phyloP scores from a whole-genome alignment of 1,284 basidiomycete species.

The Papiliotrema flavescens region DNA sequence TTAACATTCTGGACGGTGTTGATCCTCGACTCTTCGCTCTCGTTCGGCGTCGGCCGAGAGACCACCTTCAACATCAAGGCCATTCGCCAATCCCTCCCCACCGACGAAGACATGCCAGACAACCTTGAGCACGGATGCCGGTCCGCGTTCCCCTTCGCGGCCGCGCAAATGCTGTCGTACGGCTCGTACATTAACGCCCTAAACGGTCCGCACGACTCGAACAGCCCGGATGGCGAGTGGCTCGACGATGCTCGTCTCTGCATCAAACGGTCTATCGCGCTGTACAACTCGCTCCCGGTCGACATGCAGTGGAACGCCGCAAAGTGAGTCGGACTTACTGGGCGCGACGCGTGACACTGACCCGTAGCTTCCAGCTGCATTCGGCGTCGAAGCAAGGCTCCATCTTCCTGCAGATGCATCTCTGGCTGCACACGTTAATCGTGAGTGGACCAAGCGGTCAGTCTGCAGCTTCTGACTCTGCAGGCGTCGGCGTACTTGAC shows the following conservation, averaged over 20 bases:
- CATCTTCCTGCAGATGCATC: conserved; percentile 22
- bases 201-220: conserved; percentile 9
- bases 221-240: neutral
- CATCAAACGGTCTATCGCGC: conserved; percentile 12
- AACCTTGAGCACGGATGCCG: neutral
- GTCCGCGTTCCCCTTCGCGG: conserved; percentile 23
- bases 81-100: conserved; percentile 20
- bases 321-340: conserved; percentile 14
- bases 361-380: conserved; percentile 19
- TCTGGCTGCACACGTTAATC: conserved; percentile 29
- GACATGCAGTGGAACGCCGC: conserved; percentile 29
- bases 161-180: conserved; percentile 21
- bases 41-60: conserved; percentile 23
- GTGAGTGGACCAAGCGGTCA: conserved; percentile 2
- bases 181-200: conserved; percentile 24
- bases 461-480: neutral
- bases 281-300: conserved; percentile 25
- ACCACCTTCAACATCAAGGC: conserved; percentile 24
- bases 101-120: conserved; percentile 9
- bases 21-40: conserved; percentile 21
- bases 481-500: conserved; percentile 10
- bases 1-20: conserved; percentile 29
- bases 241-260: neutral
- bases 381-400: conserved; percentile 7
- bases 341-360: neutral